phyloP scores from a whole-genome alignment of 164 flowering plant species.

The Platanus orientalis region DNA sequence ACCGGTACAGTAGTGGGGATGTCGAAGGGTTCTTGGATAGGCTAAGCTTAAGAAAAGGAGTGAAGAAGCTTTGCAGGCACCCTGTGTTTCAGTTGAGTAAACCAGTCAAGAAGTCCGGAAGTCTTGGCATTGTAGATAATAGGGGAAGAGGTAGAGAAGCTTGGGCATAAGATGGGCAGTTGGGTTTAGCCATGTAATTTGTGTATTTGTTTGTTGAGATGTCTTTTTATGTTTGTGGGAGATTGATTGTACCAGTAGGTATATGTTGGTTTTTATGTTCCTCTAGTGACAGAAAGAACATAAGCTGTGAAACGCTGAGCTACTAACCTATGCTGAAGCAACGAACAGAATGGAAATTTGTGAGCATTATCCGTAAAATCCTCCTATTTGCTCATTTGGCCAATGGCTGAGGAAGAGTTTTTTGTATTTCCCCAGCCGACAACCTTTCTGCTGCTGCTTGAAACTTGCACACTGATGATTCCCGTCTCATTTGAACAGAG shows the following conservation, averaged over 20 bases:
- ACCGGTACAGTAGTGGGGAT: conserved; percentile 31
- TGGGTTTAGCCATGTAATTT: not conserved
- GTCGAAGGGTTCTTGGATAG: conserved; percentile 43
- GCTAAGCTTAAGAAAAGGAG: conserved; percentile 57
- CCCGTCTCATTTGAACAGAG: too few relatives aligned
- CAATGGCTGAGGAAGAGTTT: too few relatives aligned
- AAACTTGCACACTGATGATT: too few relatives aligned
- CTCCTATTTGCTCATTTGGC: too few relatives aligned
- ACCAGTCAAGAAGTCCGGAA: conserved; percentile 37
- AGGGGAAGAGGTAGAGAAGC: conserved; percentile 34
- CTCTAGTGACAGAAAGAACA: too few relatives aligned
- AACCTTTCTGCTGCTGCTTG: too few relatives aligned
- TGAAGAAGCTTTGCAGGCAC: conserved; percentile 63
- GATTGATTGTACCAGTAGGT: not conserved
- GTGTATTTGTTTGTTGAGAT: conserved; percentile 6
- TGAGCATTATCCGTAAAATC: too few relatives aligned
- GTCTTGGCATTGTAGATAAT: conserved; percentile 39
- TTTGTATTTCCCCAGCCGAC: too few relatives aligned
- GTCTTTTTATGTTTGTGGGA: not conserved
- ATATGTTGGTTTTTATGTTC: not conserved
- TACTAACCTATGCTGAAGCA: conserved; percentile 1
- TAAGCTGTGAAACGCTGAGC: not conserved
- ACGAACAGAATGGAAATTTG: too few relatives aligned
- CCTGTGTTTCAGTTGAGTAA: conserved; percentile 69
- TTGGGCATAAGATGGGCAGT: conserved; percentile 23